Base-by-base conservation (phyloP, 2,329 filamentous ascomycete species). In the Penicillium expansum region DNA sequence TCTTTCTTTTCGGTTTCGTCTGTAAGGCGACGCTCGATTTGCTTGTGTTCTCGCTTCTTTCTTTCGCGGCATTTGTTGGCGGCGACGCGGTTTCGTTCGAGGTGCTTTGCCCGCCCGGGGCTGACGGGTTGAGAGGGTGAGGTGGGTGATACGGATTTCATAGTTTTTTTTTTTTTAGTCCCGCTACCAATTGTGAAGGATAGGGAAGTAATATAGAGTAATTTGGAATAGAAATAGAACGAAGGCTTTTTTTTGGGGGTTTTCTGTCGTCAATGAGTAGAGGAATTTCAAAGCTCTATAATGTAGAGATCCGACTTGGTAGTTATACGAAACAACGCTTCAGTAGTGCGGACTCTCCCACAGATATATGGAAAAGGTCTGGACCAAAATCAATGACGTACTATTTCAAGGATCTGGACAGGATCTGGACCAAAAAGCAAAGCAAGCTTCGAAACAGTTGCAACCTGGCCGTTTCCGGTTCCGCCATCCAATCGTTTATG, bases 21-120 rank as follows among this genome's bases (percentile, higher is more conserved):
- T 7, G 54, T 44, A 2, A 66, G 54, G 0, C 47, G 35, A 8
- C 44, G 56, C 37, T 66, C 55, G 18, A 66, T 65, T 29, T 57
- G 43, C 11, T 64, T 52, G 30, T 66, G 58, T 48, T 65, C 59
- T 6, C 55, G 22, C 57, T 67, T 67, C 35, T 63, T 66, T 39
- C 64, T 61, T 14, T 54, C 33, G 13, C 64, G 60, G 41, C 63
- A 67, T 50, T 66, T 66, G 52, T 61, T 66, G 20, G 64, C 64
- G 24, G 64, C 63, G 39, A 66, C 52, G 18, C 64, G 62, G 50
- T 67, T 67, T 32, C 64, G 59, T 55, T 66, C 64, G 35, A 66
- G 61, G 38, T 66, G 64, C 33, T 45, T 60, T 10, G 63, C 60
- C 6, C 52, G 52, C 47, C 48, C 38, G 30, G 52, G 52, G 38